phyloP scores from a whole-genome alignment of 148 eudicot genomes.

The Rhododendron ferrugineum region DNA sequence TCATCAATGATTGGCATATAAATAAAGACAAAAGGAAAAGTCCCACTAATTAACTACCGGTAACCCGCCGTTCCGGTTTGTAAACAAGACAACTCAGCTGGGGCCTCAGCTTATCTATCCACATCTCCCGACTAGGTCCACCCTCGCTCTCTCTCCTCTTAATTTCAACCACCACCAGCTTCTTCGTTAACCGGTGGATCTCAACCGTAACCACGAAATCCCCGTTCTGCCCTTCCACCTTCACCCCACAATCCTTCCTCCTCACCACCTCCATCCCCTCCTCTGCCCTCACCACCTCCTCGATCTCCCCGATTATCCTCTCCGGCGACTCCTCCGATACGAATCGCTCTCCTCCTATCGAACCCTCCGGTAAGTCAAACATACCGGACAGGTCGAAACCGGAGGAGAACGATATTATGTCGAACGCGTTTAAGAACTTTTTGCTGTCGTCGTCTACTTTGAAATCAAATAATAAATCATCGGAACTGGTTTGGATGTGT shows the following conservation, averaged over 20 bases:
- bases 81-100: slow-evolving; percentile 25
- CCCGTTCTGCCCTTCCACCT: slow-evolving; percentile 43
- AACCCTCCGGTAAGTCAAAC: slow-evolving; percentile 22
- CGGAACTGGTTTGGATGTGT: background rate
- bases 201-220: slow-evolving; percentile 27
- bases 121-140: slow-evolving; percentile 23
- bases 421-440: slow-evolving; percentile 50
- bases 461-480: background rate
- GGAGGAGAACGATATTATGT: slow-evolving; percentile 60
- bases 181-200: slow-evolving; percentile 45
- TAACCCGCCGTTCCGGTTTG: slow-evolving; percentile 19
- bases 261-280: slow-evolving; percentile 28
- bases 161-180: slow-evolving; percentile 43
- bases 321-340: slow-evolving; percentile 39
- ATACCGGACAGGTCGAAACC: slow-evolving; percentile 59
- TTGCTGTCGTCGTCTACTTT: slow-evolving; percentile 5
- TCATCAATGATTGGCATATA: background rate
- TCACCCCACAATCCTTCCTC: slow-evolving; percentile 28
- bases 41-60: slow-evolving; percentile 10
- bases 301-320: slow-evolving; percentile 38
- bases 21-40: background rate
- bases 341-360: slow-evolving; percentile 34
- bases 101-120: slow-evolving; percentile 47
- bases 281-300: slow-evolving; percentile 38
- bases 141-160: slow-evolving; percentile 31